Base-by-base conservation (phyloP, 2,329 filamentous ascomycete genomes). In the Saccharata proteae region DNA sequence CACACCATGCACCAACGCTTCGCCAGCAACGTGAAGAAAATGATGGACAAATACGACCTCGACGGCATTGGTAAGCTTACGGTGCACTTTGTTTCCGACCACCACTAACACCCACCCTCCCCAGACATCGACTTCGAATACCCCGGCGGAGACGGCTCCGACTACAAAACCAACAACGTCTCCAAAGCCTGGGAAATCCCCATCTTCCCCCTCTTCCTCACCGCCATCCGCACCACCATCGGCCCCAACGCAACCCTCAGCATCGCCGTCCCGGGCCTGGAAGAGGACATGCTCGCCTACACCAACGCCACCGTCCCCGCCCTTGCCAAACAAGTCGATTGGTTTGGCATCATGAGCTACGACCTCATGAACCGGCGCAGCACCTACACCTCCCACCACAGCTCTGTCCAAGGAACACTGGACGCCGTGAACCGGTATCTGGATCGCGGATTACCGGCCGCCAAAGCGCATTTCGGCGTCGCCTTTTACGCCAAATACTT, bases 401-500 rank as follows among this genome's bases (percentile, higher is more conserved):
- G 67, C 25, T 71, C 72, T n/a, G 59, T 81, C 5, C 45, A 57
- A 10, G 65, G 59, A 7, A 75, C 75, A 1, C 51, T 65, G 5
- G 56, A 63, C 4, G 58, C 69, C 3, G 50, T 82, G 26, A 58
- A 74, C 30, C 63, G 64, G 21, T 82, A 81, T 48, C 49, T 76
- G 11, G 52, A 58, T 3, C 65, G 67, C 15, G 77, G 77, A 3
- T 64, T 71, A 2, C 51, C 63, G 0, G 48, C 69, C 0, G 47
- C 54, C 25, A 74, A 72, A 48, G 59, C 79, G 27, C 77, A 77
- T 39, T 60, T 80, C 3, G 77, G 77, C 0, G 69, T 82, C 32
- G 72, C 74, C 3, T 80, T 76, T 46, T 81, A 81, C 48, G 67
- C 69, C 27, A 81, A 80, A 47, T 81, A 66, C 55, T 80, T 79